Base-by-base conservation (phyloP, 768 basidiomycete species). In the Tubosaeta brunneosetosa region DNA sequence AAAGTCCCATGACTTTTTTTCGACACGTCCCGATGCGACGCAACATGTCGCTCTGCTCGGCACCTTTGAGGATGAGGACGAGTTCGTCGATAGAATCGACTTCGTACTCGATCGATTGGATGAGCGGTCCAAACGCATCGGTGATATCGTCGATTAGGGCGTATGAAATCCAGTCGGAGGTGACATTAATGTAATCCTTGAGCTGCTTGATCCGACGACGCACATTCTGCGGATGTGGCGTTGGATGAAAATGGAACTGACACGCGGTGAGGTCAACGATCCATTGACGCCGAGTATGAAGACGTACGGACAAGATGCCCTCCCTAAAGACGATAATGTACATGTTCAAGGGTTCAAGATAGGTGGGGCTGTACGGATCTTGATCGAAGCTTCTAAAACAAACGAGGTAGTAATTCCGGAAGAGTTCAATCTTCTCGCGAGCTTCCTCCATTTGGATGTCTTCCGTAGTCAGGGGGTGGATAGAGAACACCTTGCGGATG, bases 361-460 rank as follows among this genome's bases (percentile, higher is more conserved):
- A 86, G 2, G 94, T 98, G 16, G 94, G 94, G 62, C 90, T 92
- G 74, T 97, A 97, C 22, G 85, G 88, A 70, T 98, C 97, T 75
- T 99, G 97, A 71, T 99, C 97, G 74, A 99, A 98, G 57, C 92
- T 90, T 57, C 97, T 87, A 77, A 99, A 99, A 78, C 95, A 98
- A 55, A 98, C 97, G 49, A 99, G 83, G 68, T 97, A 98, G 69
- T 99, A 99, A 67, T 95, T 95, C 50, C 94, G 81, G 80, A 98
- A 99, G 17, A 99, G 82, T 69, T 99, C 97, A 61, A 99, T 99
- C 77, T 99, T 99, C 75, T 99, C 97, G 64, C 97, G 92, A 37
- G 94, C 90, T 75, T 99, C 97, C 71, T 99, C 97, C 88, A 98
- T 97, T 64, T 91, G 86, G 66, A 99, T 98, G 76, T 99, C 97